A percentile compares a stretch with the other conserved stretches of the same genome.
Conservation (phyloP, 1,284 basidiomycete species). For the Ustilago xerochloae region DNA sequence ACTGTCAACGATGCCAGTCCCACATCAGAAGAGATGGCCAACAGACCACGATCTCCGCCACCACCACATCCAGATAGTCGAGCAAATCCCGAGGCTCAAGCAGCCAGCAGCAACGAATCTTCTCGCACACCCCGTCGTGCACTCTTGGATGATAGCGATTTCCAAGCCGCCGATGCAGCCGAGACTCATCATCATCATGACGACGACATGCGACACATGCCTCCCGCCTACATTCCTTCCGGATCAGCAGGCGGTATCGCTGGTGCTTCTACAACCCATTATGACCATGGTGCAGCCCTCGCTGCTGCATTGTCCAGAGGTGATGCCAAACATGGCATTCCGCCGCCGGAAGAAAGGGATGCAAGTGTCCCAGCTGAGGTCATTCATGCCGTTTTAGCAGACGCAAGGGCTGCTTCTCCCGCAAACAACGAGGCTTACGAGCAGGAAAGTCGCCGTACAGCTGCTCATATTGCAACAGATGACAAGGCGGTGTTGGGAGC, state of each 20-base stretch:
- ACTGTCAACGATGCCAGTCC: not conserved
- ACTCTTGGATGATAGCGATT: constrained; percentile 42
- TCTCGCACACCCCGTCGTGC: constrained; percentile 12
- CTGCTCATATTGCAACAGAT: constrained; percentile 57
- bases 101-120: not conserved
- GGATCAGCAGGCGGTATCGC: no score
- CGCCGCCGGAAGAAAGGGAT: constrained; percentile 32
- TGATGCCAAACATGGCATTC: constrained; percentile 46
- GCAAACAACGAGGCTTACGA: no score
- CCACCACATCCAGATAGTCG: constrained; percentile 42
- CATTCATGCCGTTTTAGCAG: constrained; percentile 18
- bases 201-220: constrained; percentile 44
- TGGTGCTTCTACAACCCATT: not conserved
- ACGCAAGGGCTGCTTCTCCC: no score
- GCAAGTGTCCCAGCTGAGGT: constrained; percentile 25
- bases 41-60: constrained; percentile 32
- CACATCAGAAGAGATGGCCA: not conserved
- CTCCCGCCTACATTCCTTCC: constrained; percentile 57
- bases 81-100: not conserved
- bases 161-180: constrained; percentile 50
- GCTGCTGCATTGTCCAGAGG: constrained; percentile 32
- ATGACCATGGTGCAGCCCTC: constrained; percentile 14
- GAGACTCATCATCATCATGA: constrained; percentile 33
- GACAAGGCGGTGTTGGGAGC: constrained; percentile 55
- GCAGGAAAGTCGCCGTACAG: constrained; percentile 2